Conservation (phyloP, 2,329 filamentous ascomycete species). For the Botrytis medusae region DNA sequence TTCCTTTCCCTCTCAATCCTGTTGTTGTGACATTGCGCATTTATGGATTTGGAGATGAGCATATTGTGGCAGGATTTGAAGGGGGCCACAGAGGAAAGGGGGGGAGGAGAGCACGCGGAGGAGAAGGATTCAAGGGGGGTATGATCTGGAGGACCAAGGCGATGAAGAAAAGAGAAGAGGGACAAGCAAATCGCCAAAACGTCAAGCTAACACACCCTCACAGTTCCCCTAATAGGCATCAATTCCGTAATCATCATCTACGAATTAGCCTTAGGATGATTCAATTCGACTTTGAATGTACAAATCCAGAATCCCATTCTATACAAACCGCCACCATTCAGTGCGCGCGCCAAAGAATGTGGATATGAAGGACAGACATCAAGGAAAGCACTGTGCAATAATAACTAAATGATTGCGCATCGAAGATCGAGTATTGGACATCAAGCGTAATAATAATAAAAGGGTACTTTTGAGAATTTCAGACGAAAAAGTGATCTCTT, state of each 20-base stretch:
- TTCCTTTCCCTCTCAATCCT: not conserved
- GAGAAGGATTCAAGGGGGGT: not conserved
- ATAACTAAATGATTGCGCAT: not conserved
- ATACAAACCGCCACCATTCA: not conserved
- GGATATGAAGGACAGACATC: not conserved
- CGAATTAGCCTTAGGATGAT: constrained; percentile 70
- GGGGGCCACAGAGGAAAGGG: not conserved
- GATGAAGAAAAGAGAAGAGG: constrained; percentile 4
- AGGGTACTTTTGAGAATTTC: not conserved
- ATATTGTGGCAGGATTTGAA: not conserved
- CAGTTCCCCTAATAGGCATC: constrained; percentile 81
- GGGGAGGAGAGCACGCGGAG: not conserved
- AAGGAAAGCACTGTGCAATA: not conserved
- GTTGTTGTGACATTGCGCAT: not conserved
- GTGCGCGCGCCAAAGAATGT: not conserved
- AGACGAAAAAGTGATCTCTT: too few species aligned
- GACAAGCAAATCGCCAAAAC: too few species aligned
- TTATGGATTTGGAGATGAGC: not conserved
- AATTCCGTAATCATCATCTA: constrained; percentile 83
- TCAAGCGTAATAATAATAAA: not conserved
- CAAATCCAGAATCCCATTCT: not conserved
- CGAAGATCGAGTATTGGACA: not conserved
- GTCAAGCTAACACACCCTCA: not conserved
- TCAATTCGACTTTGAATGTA: too few species aligned
- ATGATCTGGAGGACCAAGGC: not conserved